These are phyloP conservation scores for Trichoderma virens DNA, from an alignment of 495 filamentous ascomycete genomes.

Conservation along the genomic window DNA sequence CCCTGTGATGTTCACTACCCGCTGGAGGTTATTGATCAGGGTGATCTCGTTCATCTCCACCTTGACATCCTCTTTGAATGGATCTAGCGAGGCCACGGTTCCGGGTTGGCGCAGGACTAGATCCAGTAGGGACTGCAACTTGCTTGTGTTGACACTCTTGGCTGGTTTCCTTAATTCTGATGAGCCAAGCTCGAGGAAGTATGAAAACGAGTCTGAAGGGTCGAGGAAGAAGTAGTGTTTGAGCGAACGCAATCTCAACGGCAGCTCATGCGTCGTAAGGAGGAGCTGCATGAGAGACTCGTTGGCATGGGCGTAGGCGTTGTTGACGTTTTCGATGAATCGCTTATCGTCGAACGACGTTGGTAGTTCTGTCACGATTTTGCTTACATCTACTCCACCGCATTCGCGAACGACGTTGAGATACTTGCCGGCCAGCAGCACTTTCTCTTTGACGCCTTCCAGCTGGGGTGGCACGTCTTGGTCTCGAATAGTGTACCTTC, in stretches of 20 bases:
- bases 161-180: conserved; percentile 86
- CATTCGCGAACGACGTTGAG: conserved; percentile 96
- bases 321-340: conserved; percentile 92
- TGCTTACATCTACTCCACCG: conserved; percentile 89
- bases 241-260: conserved; percentile 74
- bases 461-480: conserved; percentile 89
- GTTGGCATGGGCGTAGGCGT: conserved; percentile 91
- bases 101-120: conserved; percentile 91
- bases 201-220: conserved; percentile 93
- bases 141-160: conserved; percentile 79
- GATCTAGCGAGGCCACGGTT: conserved; percentile 86
- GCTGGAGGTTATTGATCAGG: conserved; percentile 86
- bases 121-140: conserved; percentile 89
- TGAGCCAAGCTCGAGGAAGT: conserved; percentile 84
- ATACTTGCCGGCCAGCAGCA: conserved; percentile 92
- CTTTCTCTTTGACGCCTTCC: conserved; percentile 85
- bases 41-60: conserved; percentile 93
- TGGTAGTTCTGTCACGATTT: conserved; percentile 80
- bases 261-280: conserved; percentile 84
- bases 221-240: conserved; percentile 99
- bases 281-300: conserved; percentile 86
- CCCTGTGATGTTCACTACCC: conserved; percentile 89
- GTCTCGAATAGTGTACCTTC: conserved; percentile 88
- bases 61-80: conserved; percentile 96
- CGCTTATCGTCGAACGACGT: conserved; percentile 82